These are phyloP conservation scores for Hondaea fermentalgiana DNA, from an alignment of 108 stramenopile genomes.

Conservation along the genomic window DNA sequence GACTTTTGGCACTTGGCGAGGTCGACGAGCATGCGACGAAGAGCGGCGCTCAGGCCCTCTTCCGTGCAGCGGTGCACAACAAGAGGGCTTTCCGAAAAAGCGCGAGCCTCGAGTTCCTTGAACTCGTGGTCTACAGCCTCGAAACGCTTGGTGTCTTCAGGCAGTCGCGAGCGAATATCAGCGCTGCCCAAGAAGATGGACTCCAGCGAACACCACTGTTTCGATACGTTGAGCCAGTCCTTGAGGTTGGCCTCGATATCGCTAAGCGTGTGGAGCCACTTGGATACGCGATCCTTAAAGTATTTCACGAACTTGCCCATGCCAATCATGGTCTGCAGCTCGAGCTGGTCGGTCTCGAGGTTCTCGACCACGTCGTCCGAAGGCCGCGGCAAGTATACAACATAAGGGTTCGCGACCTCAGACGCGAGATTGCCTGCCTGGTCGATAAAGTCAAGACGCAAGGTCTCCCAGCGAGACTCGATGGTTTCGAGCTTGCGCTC, in stretches of 20 bases:
- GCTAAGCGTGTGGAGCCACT: conserved; percentile 66
- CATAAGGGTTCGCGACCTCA: conserved; percentile 25
- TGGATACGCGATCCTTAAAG: conserved; percentile 66
- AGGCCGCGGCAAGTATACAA: conserved; percentile 56
- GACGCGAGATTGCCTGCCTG: conserved; percentile 40
- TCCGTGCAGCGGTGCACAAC: conserved; percentile 66
- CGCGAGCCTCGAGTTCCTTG: conserved; percentile 77
- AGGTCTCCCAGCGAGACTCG: conserved; percentile 59
- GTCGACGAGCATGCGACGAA: conserved; percentile 65
- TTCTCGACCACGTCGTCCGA: conserved; percentile 71
- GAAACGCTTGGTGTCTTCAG: conserved; percentile 82
- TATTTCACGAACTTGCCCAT: conserved; percentile 84
- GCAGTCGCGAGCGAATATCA: conserved; percentile 74
- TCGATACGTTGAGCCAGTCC: conserved; percentile 65
- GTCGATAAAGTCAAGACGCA: conserved; percentile 60
- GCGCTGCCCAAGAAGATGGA: conserved; percentile 75
- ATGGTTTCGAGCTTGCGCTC: conserved; percentile 72
- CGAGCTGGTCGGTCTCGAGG: conserved; percentile 77
- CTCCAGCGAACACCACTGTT: conserved; percentile 70
- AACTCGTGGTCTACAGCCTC: conserved; percentile 77
- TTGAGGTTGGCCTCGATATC: conserved; percentile 69
- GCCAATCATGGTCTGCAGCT: conserved; percentile 74
- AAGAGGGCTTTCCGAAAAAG: conserved; percentile 57
- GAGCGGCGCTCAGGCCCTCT: conserved; percentile 59
- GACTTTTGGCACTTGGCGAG: conserved; percentile 82